Base-by-base conservation (phyloP, 1,139 yeast species). In the Nematodospora anomalae region DNA sequence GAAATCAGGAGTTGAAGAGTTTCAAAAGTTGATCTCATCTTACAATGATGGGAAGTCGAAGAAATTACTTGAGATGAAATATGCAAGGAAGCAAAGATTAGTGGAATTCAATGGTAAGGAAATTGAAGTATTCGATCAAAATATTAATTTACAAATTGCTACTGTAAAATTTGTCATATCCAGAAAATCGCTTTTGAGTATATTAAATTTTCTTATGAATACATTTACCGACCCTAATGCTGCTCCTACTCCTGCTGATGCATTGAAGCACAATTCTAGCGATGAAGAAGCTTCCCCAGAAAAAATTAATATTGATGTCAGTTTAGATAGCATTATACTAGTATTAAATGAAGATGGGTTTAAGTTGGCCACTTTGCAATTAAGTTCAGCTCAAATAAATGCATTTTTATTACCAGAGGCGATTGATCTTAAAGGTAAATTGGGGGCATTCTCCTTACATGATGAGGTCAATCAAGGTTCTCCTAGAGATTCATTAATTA, bases 151-250 rank as follows among this genome's bases (percentile, higher is more conserved):
- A 35, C 74, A 80, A 37, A 71, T 94, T 57, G 90, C 96, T 0
- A 88, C 95, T 7, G 75, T 94, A 40, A 80, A 81, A 45, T 73
- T 87, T 35, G 83, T 86, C 2, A 64, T 90, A 8, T 79, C 95
- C 0, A 79, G 97, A 35, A 83, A 79, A 50, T 84, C 96, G 1
- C 64, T 86, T 16, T 69, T 92, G 46, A 83, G 95, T 3, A 64
- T 92, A 11, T 63, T 92, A 46, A 94, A 89, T 57, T 94, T 83
- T 55, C 68, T 84, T 3, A 69, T 90, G 52, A 86, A 90, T 32
- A 92, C 97, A 0, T 92, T 92, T 55, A 84, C 96, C 0, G 85
- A 82, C 57, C 90, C 89, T 0, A 71, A 79, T 45, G 87, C 90
- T 0, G 78, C 75, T 11, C 81, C 76, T 20, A 64, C 79, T 1